phyloP scores from a whole-genome alignment of 257 asterid species.

The Ajuga chamaepitys region DNA sequence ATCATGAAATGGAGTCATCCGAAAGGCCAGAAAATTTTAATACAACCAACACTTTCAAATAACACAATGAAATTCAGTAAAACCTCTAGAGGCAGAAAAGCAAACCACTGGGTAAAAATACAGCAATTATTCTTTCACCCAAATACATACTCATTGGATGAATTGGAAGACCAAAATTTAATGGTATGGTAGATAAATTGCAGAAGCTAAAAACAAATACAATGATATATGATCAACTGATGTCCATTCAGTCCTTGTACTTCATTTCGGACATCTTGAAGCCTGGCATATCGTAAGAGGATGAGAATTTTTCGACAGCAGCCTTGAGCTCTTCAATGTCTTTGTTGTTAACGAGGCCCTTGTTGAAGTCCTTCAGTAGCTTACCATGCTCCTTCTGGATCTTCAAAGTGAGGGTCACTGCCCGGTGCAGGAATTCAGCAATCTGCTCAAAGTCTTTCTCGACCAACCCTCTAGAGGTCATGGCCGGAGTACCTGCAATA shows the following conservation, averaged over 20 bases:
- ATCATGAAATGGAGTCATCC: too few species aligned
- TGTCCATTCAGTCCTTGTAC: slow-evolving; percentile 51
- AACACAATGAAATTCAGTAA: neutral
- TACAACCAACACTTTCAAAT: slow-evolving; percentile 8
- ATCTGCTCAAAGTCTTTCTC: slow-evolving; percentile 98
- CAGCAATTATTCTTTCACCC: slow-evolving; percentile 14
- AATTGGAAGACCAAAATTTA: slow-evolving; percentile 18
- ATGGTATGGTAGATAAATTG: slow-evolving; percentile 6
- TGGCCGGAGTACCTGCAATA: slow-evolving; percentile 81
- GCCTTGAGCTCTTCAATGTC: slow-evolving; percentile 90
- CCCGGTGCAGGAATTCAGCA: slow-evolving; percentile 87
- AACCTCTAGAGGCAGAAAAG: neutral
- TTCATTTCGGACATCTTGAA: slow-evolving; percentile 89
- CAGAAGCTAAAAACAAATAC: neutral
- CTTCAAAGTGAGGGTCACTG: slow-evolving; percentile 69
- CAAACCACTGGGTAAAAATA: neutral
- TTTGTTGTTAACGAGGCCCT: slow-evolving; percentile 77
- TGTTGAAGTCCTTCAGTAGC: slow-evolving; percentile 90
- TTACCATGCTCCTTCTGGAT: slow-evolving; percentile 88
- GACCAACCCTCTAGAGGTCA: slow-evolving; percentile 93
- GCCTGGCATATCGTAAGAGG: slow-evolving; percentile 91
- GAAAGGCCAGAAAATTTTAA: too few species aligned
- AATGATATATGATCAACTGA: neutral
- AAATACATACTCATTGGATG: neutral
- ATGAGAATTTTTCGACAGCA: slow-evolving; percentile 77